Conservation (phyloP, 75 land plant species). For the Picea sitchensis region DNA sequence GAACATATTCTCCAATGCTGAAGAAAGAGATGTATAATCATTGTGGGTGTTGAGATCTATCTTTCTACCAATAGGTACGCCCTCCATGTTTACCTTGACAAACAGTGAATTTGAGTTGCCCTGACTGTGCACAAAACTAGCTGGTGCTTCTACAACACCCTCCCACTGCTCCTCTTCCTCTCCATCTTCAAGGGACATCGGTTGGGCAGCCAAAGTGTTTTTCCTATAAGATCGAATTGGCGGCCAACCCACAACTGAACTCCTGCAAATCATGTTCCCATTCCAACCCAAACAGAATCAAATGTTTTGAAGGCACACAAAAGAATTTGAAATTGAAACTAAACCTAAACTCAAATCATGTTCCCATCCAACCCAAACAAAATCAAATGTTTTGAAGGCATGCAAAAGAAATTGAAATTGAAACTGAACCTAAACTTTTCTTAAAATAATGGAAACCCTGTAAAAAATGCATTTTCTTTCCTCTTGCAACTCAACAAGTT, state of each 20-base stretch:
- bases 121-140: neutral
- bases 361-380: neutral
- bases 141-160: neutral
- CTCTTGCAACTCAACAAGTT: no score
- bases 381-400: neutral
- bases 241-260: constrained; percentile 37
- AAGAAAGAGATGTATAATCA: constrained; percentile 25
- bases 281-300: neutral
- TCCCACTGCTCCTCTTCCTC: neutral
- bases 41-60: constrained; percentile 35
- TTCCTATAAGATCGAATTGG: constrained; percentile 26
- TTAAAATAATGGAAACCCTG: neutral
- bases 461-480: neutral
- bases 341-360: neutral
- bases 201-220: neutral
- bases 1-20: constrained; percentile 32
- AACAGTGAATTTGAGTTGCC: constrained; percentile 6
- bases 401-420: neutral
- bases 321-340: neutral
- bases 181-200: neutral
- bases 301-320: neutral
- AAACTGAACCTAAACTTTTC: neutral
- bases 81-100: constrained; percentile 47
- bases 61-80: constrained; percentile 40
- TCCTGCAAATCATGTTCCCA: constrained; percentile 10